A percentile compares a stretch with the other conserved stretches of the same genome.
Conservation (phyloP, 805 yeast species). For the Clavispora carvajalis region DNA sequence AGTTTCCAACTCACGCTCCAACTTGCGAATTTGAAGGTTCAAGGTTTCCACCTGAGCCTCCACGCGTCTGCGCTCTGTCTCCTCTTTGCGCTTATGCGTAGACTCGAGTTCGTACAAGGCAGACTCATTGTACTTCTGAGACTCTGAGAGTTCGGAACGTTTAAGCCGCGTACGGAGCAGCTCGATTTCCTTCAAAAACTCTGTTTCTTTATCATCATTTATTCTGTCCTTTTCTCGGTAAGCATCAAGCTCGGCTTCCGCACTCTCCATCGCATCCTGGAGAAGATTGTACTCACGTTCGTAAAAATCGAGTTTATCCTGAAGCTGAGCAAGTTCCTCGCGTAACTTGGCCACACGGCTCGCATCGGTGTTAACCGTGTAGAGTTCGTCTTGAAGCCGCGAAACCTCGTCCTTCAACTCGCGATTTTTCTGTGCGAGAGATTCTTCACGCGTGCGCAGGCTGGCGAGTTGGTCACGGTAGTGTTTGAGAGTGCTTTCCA, state of each 20-base stretch:
- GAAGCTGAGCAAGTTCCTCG: slow-evolving; percentile 17
- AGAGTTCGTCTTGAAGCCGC: slow-evolving; percentile 21
- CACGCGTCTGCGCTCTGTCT: slow-evolving; percentile 19
- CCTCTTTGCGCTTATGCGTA: slow-evolving; percentile 15
- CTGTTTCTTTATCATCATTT: slow-evolving; percentile 16
- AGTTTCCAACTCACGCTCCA: slow-evolving; percentile 32
- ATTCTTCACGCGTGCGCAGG: slow-evolving; percentile 16
- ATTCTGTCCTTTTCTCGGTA: slow-evolving; percentile 11
- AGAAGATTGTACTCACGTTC: slow-evolving; percentile 23
- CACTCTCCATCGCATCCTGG: slow-evolving; percentile 19
- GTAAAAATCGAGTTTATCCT: slow-evolving; percentile 22
- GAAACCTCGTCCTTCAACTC: slow-evolving; percentile 23
- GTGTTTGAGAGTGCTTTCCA: slow-evolving; percentile 11
- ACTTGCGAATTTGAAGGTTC: slow-evolving; percentile 29
- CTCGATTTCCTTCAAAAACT: slow-evolving; percentile 26
- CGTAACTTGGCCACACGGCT: slow-evolving; percentile 11
- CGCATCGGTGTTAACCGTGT: slow-evolving; percentile 13
- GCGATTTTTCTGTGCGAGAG: slow-evolving; percentile 15
- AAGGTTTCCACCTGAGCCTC: slow-evolving; percentile 29
- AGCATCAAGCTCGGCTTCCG: slow-evolving; percentile 21
- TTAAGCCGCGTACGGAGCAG: slow-evolving; percentile 14
- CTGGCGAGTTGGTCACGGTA: slow-evolving; percentile 22
- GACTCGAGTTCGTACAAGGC: slow-evolving; percentile 20
- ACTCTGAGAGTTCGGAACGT: slow-evolving; percentile 10
- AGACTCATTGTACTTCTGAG: slow-evolving; percentile 15